These are phyloP conservation scores for Truncatella angustata DNA, from an alignment of 2,329 filamentous ascomycete species.

Conservation along the genomic window DNA sequence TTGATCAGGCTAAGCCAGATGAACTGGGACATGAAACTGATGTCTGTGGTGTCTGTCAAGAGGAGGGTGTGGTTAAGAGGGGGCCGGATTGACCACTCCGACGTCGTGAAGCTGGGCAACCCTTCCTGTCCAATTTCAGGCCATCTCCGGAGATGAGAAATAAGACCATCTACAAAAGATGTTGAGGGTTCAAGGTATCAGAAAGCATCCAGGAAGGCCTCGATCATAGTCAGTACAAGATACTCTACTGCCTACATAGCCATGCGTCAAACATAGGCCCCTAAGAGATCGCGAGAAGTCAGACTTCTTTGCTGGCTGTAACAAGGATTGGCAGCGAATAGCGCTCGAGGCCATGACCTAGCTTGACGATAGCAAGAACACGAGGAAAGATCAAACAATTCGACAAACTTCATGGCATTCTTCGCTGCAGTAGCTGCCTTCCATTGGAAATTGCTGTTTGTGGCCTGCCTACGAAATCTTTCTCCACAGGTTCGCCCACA, in stretches of 20 bases:
- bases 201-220: slow-evolving; percentile 24
- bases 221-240: slow-evolving; percentile 33
- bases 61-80: slow-evolving; percentile 18
- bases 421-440: slow-evolving; percentile 40
- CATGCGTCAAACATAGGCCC: slow-evolving; percentile 44
- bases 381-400: slow-evolving; percentile 36
- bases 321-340: slow-evolving; percentile 56
- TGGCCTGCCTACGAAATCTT: slow-evolving; percentile 20
- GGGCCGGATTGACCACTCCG: slow-evolving; percentile 23
- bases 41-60: slow-evolving; percentile 18
- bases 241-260: slow-evolving; percentile 42
- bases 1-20: slow-evolving; percentile 9
- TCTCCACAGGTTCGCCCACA: slow-evolving; percentile 14
- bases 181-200: slow-evolving; percentile 18
- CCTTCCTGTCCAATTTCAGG: slow-evolving; percentile 20
- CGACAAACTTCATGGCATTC: slow-evolving; percentile 45
- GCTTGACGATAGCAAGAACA: slow-evolving; percentile 73
- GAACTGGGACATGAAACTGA: slow-evolving; percentile 20
- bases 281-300: slow-evolving; percentile 38
- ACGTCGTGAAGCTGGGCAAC: slow-evolving; percentile 22
- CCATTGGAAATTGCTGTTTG: slow-evolving; percentile 34
- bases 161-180: slow-evolving; percentile 17
- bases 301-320: slow-evolving; percentile 48
- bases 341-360: slow-evolving; percentile 66
- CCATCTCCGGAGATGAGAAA: slow-evolving; percentile 21